A percentile compares a stretch with the other conserved stretches of the same genome.
These are phyloP conservation scores for Eucalyptus globulus DNA, from an alignment of 345 rosid genomes.

Conservation along the genomic window DNA sequence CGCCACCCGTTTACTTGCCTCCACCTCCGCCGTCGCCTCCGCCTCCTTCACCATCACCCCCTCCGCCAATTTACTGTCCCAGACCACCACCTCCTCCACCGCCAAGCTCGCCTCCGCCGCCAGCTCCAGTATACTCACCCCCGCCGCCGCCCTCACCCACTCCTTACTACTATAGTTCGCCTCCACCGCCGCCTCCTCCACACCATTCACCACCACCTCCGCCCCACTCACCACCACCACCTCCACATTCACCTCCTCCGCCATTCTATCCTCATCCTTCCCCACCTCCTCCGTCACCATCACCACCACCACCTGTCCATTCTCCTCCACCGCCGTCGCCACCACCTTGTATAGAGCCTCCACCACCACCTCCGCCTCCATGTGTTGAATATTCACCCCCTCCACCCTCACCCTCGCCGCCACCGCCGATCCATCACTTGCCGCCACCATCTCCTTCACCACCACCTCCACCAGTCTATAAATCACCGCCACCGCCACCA, in stretches of 20 bases:
- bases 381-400: constrained; percentile 32
- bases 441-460: constrained; percentile 47
- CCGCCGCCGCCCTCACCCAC: constrained; percentile 2
- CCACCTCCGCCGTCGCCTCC: constrained; percentile 35
- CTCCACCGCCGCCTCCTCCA: background rate
- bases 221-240: constrained; percentile 1
- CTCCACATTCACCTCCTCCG: background rate
- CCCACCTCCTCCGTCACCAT: constrained; percentile 7
- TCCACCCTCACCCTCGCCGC: constrained; percentile 49
- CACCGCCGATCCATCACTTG: constrained; percentile 35
- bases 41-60: background rate
- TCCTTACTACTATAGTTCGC: background rate
- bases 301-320: constrained; percentile 28
- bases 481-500: constrained; percentile 21
- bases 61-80: background rate
- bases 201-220: background rate
- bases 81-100: background rate
- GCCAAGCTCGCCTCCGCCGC: constrained; percentile 5
- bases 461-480: constrained; percentile 3
- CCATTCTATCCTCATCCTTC: background rate
- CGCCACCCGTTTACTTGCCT: background rate
- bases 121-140: constrained; percentile 1
- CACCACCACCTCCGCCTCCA: constrained; percentile 47
- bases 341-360: constrained; percentile 34
- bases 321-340: constrained; percentile 34